Evolutionary conservation across 192 early-diverging fungal genomes (phyloP).

Genomic region (Entomortierella chlamydospora): DNA sequence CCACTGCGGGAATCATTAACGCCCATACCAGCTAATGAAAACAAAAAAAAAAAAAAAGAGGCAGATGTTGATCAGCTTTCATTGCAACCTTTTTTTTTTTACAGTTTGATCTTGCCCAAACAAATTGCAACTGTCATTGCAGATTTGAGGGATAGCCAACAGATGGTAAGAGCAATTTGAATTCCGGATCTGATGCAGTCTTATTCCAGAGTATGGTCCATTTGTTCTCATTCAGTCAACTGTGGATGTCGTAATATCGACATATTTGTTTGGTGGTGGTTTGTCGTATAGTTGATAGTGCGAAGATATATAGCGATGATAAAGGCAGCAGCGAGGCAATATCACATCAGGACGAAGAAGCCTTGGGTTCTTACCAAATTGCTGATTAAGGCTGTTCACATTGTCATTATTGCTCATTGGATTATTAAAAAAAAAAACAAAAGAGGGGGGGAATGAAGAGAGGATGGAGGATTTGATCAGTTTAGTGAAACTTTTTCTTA

Average conservation of each 20-base stretch:
- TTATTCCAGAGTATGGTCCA: too few relatives aligned
- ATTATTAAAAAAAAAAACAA: slow-evolving; percentile 13
- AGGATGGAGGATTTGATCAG: slow-evolving; percentile 17
- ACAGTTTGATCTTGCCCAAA: background rate
- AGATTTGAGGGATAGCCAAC: too few relatives aligned
- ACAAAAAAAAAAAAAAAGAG: background rate
- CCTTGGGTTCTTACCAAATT: slow-evolving; percentile 65
- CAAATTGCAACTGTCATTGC: background rate
- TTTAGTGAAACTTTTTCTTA: background rate
- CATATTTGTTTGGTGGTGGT: too few relatives aligned
- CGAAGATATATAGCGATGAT: too few relatives aligned
- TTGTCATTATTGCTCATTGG: slow-evolving; percentile 68
- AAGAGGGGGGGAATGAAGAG: slow-evolving; percentile 14
- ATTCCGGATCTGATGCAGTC: background rate
- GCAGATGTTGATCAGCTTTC: background rate
- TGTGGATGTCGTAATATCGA: too few relatives aligned
- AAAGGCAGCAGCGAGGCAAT: background rate
- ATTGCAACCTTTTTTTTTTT: background rate
- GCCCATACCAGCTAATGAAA: slow-evolving; percentile 73
- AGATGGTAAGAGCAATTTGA: background rate
- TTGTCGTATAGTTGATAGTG: too few relatives aligned
- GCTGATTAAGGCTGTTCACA: slow-evolving; percentile 77
- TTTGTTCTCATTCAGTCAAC: too few relatives aligned
- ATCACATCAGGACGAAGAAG: background rate
- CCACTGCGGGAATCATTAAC: slow-evolving; percentile 67